phyloP scores from a whole-genome alignment of 257 asterid genomes.

The Thymus mandschuricus region DNA sequence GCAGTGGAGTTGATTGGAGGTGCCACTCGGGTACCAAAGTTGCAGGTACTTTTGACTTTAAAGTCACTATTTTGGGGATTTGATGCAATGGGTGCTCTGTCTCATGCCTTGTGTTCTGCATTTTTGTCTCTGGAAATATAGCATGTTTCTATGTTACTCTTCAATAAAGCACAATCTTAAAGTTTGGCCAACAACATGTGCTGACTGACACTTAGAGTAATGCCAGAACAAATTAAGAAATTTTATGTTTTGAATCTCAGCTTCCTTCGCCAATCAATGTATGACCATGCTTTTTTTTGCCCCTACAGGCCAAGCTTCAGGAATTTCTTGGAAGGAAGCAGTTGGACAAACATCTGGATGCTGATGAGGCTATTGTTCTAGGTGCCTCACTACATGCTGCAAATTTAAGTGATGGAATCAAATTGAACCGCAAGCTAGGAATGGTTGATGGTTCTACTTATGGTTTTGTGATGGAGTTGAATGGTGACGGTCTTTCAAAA shows the following conservation, averaged over 20 bases:
- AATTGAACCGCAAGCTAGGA: slow-evolving; percentile 96
- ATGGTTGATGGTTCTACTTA: slow-evolving; percentile 96
- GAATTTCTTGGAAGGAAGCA: slow-evolving; percentile 95
- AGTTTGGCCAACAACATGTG: neutral
- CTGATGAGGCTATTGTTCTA: slow-evolving; percentile 94
- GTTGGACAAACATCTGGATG: slow-evolving; percentile 92
- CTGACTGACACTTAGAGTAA: slow-evolving; percentile 15
- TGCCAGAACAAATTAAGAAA: neutral
- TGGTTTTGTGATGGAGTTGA: slow-evolving; percentile 76
- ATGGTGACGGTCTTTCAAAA: slow-evolving; percentile 78
- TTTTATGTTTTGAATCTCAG: slow-evolving; percentile 17
- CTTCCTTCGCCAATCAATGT: slow-evolving; percentile 17
- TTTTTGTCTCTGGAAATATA: slow-evolving; percentile 9
- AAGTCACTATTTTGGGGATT: slow-evolving; percentile 4
- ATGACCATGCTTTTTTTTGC: slow-evolving; percentile 11
- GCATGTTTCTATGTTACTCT: neutral
- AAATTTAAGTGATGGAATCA: slow-evolving; percentile 97
- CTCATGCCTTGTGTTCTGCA: slow-evolving; percentile 1
- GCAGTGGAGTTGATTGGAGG: slow-evolving; percentile 99
- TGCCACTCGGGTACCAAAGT: slow-evolving; percentile 97
- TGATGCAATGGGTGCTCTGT: slow-evolving; percentile 6
- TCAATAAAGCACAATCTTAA: no score
- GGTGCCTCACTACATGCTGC: slow-evolving; percentile 99
- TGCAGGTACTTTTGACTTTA: slow-evolving; percentile 65
- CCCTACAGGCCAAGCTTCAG: slow-evolving; percentile 86